phyloP scores from a whole-genome alignment of 352 stramenopile species.

The Salisapilia sapeloensis region DNA sequence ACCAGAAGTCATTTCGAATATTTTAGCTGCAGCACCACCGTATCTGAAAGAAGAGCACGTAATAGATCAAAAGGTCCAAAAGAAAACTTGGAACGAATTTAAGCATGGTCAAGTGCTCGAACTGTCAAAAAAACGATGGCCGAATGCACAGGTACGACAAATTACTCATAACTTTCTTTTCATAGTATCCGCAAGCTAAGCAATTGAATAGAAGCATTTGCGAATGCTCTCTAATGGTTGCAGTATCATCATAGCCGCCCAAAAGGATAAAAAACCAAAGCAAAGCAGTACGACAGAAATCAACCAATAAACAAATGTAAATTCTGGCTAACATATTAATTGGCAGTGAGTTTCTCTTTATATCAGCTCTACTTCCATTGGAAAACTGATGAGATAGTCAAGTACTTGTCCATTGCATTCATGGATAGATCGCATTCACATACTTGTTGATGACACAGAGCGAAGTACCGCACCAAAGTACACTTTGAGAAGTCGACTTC shows the following conservation, averaged over 20 bases:
- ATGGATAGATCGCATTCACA: no score
- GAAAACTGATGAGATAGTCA: no score
- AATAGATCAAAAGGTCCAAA: constrained; percentile 19
- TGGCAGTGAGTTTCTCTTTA: no score
- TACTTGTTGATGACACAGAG: no score
- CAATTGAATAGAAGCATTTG: constrained; percentile 22
- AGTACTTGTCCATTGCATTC: no score
- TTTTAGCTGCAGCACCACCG: constrained; percentile 27
- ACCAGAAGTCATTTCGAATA: constrained; percentile 32
- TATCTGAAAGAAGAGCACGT: constrained; percentile 41
- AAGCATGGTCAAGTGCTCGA: constrained; percentile 44
- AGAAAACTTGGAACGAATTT: constrained; percentile 57
- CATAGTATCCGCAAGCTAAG: constrained; percentile 1
- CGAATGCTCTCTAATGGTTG: constrained; percentile 53
- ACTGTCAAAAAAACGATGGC: constrained; percentile 50
- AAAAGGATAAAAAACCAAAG: no score
- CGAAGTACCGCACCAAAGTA: no score
- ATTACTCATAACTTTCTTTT: neutral
- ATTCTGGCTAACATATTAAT: no score
- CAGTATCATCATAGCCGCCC: constrained; percentile 39
- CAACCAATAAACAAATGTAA: no score
- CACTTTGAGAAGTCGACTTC: no score
- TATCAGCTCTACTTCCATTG: no score
- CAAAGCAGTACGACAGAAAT: no score
- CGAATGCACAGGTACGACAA: constrained; percentile 28